Conservation (phyloP, 352 stramenopile genomes). For the Pythium dissimile region DNA sequence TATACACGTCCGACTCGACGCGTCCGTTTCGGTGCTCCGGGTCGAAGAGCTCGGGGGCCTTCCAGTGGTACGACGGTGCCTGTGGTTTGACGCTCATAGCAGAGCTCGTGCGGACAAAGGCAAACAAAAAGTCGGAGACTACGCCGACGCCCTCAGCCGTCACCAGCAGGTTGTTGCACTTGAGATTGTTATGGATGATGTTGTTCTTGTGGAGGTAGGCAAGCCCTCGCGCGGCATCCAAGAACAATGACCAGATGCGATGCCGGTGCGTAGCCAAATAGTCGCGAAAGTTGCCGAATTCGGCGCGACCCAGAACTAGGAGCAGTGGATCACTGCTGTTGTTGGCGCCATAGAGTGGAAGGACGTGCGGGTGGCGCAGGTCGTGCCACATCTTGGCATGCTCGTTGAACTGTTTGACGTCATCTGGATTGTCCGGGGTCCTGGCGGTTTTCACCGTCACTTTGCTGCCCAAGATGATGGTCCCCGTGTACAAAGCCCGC, state of each 20-base stretch:
- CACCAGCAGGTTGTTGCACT: constrained; percentile 35
- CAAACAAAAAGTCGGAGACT: constrained; percentile 31
- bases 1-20: too few relatives aligned
- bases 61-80: constrained; percentile 19
- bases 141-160: constrained; percentile 21
- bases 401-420: constrained; percentile 9
- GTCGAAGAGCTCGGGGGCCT: too few relatives aligned
- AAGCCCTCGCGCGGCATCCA: constrained; percentile 31
- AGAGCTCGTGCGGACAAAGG: constrained; percentile 23
- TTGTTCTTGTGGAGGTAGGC: constrained; percentile 29
- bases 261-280: constrained; percentile 21
- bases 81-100: constrained; percentile 25
- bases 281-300: constrained; percentile 26
- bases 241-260: constrained; percentile 26
- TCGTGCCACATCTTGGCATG: constrained; percentile 19
- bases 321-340: constrained; percentile 13
- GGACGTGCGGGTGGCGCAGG: constrained; percentile 23
- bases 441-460: constrained; percentile 9
- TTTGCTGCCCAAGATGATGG: constrained; percentile 6
- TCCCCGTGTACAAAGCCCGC: background rate
- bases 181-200: constrained; percentile 25
- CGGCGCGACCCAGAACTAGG: constrained; percentile 15
- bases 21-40: too few relatives aligned
- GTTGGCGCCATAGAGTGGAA: constrained; percentile 29
- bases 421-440: background rate